A percentile compares a stretch with the other conserved stretches of the same genome.
Conservation (phyloP, 2,329 filamentous ascomycete genomes). For the Fusarium camptoceras region DNA sequence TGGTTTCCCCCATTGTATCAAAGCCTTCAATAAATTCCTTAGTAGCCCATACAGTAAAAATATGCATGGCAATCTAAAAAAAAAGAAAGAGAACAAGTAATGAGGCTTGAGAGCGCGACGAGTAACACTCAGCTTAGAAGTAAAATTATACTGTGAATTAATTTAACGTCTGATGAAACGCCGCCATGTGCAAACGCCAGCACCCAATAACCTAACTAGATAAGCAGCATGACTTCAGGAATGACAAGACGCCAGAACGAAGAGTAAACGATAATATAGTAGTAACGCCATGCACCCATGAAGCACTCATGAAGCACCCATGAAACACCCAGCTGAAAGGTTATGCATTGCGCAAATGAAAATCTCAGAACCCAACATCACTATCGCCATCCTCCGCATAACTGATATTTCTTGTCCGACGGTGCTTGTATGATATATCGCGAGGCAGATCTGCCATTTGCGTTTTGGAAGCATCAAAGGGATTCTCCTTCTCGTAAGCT, state of each 20-base stretch:
- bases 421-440: slow-evolving; percentile 48
- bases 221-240: slow-evolving; percentile 5
- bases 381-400: slow-evolving; percentile 53
- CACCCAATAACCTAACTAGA: slow-evolving; percentile 5
- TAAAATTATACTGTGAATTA: slow-evolving; percentile 6
- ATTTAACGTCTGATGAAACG: neutral
- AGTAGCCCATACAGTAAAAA: slow-evolving; percentile 47
- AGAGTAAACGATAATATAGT: slow-evolving; percentile 4
- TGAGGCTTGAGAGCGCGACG: slow-evolving; percentile 7
- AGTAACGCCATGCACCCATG: slow-evolving; percentile 15
- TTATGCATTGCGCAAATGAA: slow-evolving; percentile 14
- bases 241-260: neutral
- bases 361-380: slow-evolving; percentile 42
- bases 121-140: neutral
- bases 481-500: slow-evolving; percentile 66
- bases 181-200: slow-evolving; percentile 29
- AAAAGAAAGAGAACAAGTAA: slow-evolving; percentile 24
- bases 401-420: slow-evolving; percentile 53
- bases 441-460: slow-evolving; percentile 42
- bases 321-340: slow-evolving; percentile 17
- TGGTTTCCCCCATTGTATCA: slow-evolving; percentile 62
- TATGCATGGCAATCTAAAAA: slow-evolving; percentile 28
- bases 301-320: slow-evolving; percentile 22
- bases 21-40: slow-evolving; percentile 62
- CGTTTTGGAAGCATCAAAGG: slow-evolving; percentile 46